Evolutionary conservation across 148 eudicot species (phyloP).

Genomic region (Rheum nobile): DNA sequence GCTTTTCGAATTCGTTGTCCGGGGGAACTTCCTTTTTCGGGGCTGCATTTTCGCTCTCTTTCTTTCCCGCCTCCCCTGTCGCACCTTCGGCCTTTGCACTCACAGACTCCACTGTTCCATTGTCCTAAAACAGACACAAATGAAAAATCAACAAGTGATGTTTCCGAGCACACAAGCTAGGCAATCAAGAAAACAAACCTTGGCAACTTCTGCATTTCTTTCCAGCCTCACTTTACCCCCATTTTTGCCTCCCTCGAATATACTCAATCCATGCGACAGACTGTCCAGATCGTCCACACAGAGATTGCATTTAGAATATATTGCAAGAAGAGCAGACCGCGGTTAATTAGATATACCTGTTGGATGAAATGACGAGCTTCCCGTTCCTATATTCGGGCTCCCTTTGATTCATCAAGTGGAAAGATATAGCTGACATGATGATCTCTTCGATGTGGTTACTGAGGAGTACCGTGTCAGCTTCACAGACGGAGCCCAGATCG

Average conservation of each 20-base stretch:
- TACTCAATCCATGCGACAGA: slow-evolving; percentile 77
- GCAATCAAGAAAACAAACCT: slow-evolving; percentile 32
- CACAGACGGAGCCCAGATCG: slow-evolving; percentile 66
- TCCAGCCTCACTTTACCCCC: slow-evolving; percentile 56
- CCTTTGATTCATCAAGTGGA: slow-evolving; percentile 64
- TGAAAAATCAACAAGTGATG: neutral
- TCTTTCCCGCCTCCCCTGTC: slow-evolving; percentile 43
- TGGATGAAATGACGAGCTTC: slow-evolving; percentile 74
- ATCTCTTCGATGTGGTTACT: slow-evolving; percentile 72
- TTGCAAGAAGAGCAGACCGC: no score
- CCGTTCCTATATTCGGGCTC: slow-evolving; percentile 84
- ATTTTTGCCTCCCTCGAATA: slow-evolving; percentile 62
- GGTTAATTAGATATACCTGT: slow-evolving; percentile 26
- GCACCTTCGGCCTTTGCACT: slow-evolving; percentile 35
- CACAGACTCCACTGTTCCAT: slow-evolving; percentile 31
- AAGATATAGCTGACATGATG: slow-evolving; percentile 68
- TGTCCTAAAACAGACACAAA: slow-evolving; percentile 12
- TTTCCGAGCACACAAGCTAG: neutral
- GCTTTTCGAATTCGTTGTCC: slow-evolving; percentile 90
- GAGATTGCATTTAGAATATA: no score
- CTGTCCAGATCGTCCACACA: slow-evolving; percentile 17
- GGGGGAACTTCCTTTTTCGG: slow-evolving; percentile 64
- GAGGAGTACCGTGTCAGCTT: slow-evolving; percentile 55
- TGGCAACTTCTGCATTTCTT: slow-evolving; percentile 64
- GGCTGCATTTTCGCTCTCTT: slow-evolving; percentile 44